phyloP scores from a whole-genome alignment of 768 basidiomycete genomes.

The Leccinellum albellum region DNA sequence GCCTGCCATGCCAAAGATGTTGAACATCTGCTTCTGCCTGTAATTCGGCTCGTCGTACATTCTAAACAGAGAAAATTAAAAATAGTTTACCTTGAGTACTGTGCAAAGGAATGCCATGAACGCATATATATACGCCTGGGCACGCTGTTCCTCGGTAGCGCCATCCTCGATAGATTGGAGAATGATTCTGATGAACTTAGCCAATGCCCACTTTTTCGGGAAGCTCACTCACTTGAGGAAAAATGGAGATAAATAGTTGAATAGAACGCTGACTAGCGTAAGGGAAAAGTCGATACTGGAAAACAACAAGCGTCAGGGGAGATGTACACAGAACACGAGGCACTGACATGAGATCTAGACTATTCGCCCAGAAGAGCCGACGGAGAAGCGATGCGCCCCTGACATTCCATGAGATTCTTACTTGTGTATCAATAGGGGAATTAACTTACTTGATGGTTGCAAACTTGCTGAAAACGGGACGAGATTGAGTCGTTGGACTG shows the following conservation, averaged over 20 bases:
- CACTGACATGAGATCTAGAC: conserved; percentile 39
- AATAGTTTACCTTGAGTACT: conserved; percentile 20
- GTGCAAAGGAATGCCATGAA: conserved; percentile 67
- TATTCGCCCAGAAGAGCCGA: conserved; percentile 44
- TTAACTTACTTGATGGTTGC: conserved; percentile 21
- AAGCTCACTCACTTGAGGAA: conserved; percentile 62
- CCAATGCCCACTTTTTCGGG: background rate
- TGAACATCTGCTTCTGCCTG: conserved; percentile 66
- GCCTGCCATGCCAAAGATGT: conserved; percentile 77
- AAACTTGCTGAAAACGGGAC: conserved; percentile 56
- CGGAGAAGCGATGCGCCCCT: conserved; percentile 36
- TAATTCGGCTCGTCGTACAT: background rate
- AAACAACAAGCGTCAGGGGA: background rate
- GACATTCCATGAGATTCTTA: background rate
- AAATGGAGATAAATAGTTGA: conserved; percentile 80
- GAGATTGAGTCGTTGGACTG: conserved; percentile 64
- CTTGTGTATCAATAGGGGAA: background rate
- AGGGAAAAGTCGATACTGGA: conserved; percentile 59
- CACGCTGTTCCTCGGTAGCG: conserved; percentile 47
- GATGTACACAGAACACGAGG: background rate
- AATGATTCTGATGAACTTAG: conserved; percentile 41
- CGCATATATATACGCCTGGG: conserved; percentile 74
- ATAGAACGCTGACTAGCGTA: conserved; percentile 64
- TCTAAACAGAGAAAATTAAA: background rate
- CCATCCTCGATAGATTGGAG: conserved; percentile 49